A percentile compares a stretch with the other conserved stretches of the same genome.
Evolutionary conservation across 345 rosid genomes (phyloP).

Genomic region (Hypericum androsaemum): DNA sequence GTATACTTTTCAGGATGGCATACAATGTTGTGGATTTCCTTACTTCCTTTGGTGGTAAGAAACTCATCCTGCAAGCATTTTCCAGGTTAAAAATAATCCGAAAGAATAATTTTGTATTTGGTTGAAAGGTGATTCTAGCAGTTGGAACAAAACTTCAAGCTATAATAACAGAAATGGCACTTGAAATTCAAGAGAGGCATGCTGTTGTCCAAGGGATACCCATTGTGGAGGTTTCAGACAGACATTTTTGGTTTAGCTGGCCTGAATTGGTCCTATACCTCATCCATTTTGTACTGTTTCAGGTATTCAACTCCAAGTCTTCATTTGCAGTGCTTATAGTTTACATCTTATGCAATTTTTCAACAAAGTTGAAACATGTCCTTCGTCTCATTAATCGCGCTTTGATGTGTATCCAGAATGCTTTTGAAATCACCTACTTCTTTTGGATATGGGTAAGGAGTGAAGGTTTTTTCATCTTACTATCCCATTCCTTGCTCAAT

Average conservation of each 20-base stretch:
- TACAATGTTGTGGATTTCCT: conserved; percentile 42
- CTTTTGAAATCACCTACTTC: conserved; percentile 92
- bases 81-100: conserved; percentile 1
- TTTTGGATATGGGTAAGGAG: conserved; percentile 80
- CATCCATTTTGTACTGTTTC: conserved; percentile 85
- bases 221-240: conserved; percentile 75
- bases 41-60: conserved; percentile 71
- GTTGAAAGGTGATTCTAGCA: conserved; percentile 63
- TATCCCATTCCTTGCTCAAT: conserved; percentile 4
- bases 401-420: conserved; percentile 43
- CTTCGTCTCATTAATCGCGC: neutral
- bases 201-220: conserved; percentile 96
- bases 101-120: conserved; percentile 6
- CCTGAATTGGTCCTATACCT: conserved; percentile 65
- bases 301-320: conserved; percentile 32
- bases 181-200: conserved; percentile 83
- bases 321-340: too few species aligned
- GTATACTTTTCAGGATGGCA: conserved; percentile 54
- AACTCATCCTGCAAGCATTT: conserved; percentile 5
- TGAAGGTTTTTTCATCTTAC: neutral
- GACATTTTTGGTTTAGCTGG: conserved; percentile 76
- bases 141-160: conserved; percentile 92
- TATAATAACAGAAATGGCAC: conserved; percentile 72
- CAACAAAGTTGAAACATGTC: conserved; percentile 11
- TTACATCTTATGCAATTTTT: neutral